phyloP scores from a whole-genome alignment of 176 grass and related monocot genomes.

The Aegilops umbellulata region DNA sequence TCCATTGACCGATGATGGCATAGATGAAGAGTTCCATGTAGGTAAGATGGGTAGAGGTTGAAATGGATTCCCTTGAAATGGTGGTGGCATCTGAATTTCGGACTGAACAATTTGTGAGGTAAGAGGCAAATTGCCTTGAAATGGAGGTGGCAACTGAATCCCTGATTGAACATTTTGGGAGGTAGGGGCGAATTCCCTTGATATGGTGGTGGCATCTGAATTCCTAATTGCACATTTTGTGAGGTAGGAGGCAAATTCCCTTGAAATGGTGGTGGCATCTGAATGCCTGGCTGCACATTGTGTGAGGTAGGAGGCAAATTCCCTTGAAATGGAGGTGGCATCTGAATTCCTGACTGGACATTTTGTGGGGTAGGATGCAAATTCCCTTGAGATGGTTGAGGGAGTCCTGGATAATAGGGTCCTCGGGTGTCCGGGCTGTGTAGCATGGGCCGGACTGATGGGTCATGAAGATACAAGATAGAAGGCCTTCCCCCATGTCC shows the following conservation, averaged over 20 bases:
- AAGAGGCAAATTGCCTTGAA: conserved; percentile 66
- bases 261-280: conserved; percentile 62
- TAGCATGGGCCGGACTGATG: no score
- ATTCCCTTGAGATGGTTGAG: conserved; percentile 47
- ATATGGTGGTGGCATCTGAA: conserved; percentile 51
- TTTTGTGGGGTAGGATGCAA: conserved; percentile 54
- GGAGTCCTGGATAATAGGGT: no score
- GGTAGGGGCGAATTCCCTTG: conserved; percentile 57
- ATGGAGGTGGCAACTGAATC: conserved; percentile 45
- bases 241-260: conserved; percentile 47
- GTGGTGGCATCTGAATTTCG: conserved; percentile 38
- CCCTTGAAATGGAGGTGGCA: conserved; percentile 43
- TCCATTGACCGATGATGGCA: conserved; percentile 54
- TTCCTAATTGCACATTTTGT: neutral
- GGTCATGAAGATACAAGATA: no score
- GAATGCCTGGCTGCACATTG: neutral
- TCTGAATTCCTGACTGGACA: conserved; percentile 50
- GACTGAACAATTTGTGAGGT: neutral
- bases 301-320: conserved; percentile 44
- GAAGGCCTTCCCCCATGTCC: no score
- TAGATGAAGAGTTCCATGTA: conserved; percentile 55
- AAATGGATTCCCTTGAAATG: conserved; percentile 51
- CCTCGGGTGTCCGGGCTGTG: no score
- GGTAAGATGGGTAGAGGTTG: conserved; percentile 65
- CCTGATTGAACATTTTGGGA: conserved; percentile 13